Evolutionary conservation across 1,284 basidiomycete species (phyloP).

Genomic region (Cryptococcus sp.): DNA sequence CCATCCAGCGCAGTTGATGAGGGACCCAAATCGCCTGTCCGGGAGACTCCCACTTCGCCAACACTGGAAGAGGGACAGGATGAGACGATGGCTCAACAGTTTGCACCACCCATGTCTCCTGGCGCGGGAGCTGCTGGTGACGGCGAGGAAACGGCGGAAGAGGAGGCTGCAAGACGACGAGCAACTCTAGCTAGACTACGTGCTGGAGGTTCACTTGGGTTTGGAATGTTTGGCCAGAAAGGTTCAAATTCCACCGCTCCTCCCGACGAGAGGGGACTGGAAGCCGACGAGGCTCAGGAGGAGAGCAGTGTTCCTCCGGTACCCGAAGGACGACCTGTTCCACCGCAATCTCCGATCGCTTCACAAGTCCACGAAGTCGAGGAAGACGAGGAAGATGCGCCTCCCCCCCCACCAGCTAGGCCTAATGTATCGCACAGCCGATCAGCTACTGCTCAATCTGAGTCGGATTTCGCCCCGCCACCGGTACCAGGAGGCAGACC

Average conservation of each 20-base stretch:
- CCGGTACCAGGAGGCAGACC: constrained; percentile 25
- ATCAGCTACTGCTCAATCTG: constrained; percentile 8
- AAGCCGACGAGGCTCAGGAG: constrained; percentile 15
- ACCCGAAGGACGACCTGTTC: background rate
- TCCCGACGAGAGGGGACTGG: constrained; percentile 8
- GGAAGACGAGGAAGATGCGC: constrained; percentile 8
- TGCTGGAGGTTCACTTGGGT: constrained; percentile 44
- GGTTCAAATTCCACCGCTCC: constrained; percentile 9
- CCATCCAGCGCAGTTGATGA: constrained; percentile 3
- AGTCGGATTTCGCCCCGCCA: constrained; percentile 15
- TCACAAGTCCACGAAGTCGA: background rate
- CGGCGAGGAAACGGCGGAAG: constrained; percentile 42
- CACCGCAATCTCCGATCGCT: too few relatives aligned
- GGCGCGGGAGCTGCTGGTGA: constrained; percentile 2
- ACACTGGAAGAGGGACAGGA: constrained; percentile 3
- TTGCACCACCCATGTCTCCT: constrained; percentile 1
- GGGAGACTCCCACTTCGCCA: constrained; percentile 3
- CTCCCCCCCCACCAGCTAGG: constrained; percentile 20
- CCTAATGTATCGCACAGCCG: constrained; percentile 10
- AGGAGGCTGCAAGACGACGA: constrained; percentile 40
- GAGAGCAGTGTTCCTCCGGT: constrained; percentile 8
- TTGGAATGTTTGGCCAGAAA: constrained; percentile 41
- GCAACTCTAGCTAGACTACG: constrained; percentile 43
- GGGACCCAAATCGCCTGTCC: constrained; percentile 9
- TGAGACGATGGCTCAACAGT: constrained; percentile 5